Evolutionary conservation across 805 yeast genomes (phyloP).

Genomic region (Barnettozyma californica): DNA sequence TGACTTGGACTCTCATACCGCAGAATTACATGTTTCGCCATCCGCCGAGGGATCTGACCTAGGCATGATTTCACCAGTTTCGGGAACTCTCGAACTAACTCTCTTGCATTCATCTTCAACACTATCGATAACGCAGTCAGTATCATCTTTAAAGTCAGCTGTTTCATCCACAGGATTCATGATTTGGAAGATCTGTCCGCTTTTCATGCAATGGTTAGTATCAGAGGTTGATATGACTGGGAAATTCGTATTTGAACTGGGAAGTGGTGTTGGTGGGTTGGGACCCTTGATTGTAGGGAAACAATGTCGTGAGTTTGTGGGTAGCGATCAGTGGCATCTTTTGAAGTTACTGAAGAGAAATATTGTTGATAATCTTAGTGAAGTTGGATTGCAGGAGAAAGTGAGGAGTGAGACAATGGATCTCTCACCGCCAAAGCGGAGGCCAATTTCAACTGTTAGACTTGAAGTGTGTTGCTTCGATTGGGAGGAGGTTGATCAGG

Average conservation of each 20-base stretch:
- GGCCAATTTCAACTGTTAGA: not conserved
- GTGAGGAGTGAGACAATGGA: not conserved
- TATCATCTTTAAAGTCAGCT: conserved; percentile 27
- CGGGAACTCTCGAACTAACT: not conserved
- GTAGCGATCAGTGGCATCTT: conserved; percentile 55
- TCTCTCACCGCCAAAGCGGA: conserved; percentile 2
- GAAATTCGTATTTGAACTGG: conserved; percentile 46
- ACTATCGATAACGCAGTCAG: conserved; percentile 25
- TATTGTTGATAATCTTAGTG: conserved; percentile 34
- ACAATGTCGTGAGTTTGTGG: conserved; percentile 32
- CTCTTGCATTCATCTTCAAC: conserved; percentile 6
- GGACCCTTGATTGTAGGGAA: conserved; percentile 37
- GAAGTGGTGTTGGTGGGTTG: conserved; percentile 57
- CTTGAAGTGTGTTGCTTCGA: conserved; percentile 50
- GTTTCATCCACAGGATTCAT: conserved; percentile 56
- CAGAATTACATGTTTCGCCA: not conserved
- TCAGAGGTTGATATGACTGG: conserved; percentile 12
- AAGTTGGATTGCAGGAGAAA: conserved; percentile 10
- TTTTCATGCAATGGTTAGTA: conserved; percentile 51
- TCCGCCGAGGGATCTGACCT: conserved; percentile 1
- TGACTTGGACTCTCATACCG: not conserved
- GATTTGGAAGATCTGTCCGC: conserved; percentile 50
- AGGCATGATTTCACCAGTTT: conserved; percentile 4
- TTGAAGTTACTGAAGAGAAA: conserved; percentile 45
- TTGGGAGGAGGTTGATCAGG: conserved; percentile 50